Evolutionary conservation across 768 basidiomycete species (phyloP).

Genomic region (Serendipita sp.): DNA sequence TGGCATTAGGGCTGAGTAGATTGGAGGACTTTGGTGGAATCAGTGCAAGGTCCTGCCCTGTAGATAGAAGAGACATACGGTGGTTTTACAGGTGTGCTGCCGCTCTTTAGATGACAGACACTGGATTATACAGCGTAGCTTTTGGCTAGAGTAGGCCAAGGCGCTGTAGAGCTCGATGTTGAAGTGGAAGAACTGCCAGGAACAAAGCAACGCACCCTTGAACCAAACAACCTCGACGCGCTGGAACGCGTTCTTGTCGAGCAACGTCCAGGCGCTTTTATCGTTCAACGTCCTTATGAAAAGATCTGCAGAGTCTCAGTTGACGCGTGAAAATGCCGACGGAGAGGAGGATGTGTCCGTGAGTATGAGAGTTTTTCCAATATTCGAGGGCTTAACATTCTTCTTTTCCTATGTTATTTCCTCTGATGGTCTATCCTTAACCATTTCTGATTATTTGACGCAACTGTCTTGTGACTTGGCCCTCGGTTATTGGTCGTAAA

Average conservation of each 20-base stretch:
- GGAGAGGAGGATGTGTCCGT: not conserved
- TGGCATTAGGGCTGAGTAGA: not conserved
- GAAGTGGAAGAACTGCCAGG: too few species aligned
- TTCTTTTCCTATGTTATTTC: not conserved
- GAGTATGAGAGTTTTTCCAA: not conserved
- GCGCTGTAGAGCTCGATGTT: too few species aligned
- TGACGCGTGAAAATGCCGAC: slow-evolving; percentile 2
- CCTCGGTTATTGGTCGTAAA: not conserved
- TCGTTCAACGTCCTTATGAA: not conserved
- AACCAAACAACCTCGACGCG: not conserved
- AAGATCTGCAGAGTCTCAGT: not conserved
- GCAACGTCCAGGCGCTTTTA: not conserved
- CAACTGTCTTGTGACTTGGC: not conserved
- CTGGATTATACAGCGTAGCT: not conserved
- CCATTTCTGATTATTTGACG: not conserved
- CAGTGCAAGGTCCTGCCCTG: too few species aligned
- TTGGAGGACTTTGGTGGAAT: too few species aligned
- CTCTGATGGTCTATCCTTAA: not conserved
- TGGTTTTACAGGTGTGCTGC: too few species aligned
- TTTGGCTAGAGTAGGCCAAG: not conserved
- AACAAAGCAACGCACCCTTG: too few species aligned
- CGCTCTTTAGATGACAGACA: too few species aligned
- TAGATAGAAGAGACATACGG: too few species aligned
- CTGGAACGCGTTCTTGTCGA: not conserved
- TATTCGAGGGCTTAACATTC: not conserved